Evolutionary conservation across 805 yeast species (phyloP).

Genomic region (Zygotorulaspora sp.): DNA sequence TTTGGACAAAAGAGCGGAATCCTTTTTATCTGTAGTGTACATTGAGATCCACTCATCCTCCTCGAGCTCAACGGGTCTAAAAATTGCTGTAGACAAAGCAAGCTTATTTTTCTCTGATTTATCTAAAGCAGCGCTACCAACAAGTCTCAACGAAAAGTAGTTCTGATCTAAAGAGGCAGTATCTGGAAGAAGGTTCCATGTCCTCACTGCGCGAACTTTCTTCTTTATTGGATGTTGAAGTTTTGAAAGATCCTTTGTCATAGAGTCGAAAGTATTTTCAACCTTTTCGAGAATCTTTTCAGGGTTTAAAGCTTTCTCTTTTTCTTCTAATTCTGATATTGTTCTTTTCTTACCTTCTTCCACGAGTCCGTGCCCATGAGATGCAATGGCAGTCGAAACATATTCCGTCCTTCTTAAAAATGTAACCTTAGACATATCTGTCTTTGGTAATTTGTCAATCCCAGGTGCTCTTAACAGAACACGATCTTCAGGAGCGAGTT

Average conservation of each 20-base stretch:
- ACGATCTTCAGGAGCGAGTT: constrained; percentile 73
- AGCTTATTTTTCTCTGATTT: constrained; percentile 33
- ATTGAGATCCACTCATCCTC: constrained; percentile 75
- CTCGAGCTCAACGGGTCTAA: constrained; percentile 66
- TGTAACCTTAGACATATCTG: constrained; percentile 47
- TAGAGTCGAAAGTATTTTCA: constrained; percentile 71
- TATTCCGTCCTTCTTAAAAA: constrained; percentile 94
- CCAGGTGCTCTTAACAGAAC: constrained; percentile 77
- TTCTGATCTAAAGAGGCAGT: constrained; percentile 83
- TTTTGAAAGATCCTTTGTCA: constrained; percentile 42
- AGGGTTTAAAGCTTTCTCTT: constrained; percentile 25
- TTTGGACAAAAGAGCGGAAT: constrained; percentile 38
- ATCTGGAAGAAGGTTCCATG: constrained; percentile 86
- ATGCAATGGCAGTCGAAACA: constrained; percentile 53
- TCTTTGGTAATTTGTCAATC: constrained; percentile 34
- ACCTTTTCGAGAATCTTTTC: constrained; percentile 40
- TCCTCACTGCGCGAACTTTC: constrained; percentile 63
- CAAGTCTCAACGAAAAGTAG: constrained; percentile 59
- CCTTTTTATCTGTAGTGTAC: constrained; percentile 47
- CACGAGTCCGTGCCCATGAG: constrained; percentile 34
- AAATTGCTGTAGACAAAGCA: constrained; percentile 54
- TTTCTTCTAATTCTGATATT: constrained; percentile 22
- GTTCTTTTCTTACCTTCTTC: constrained; percentile 31
- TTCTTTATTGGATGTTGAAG: constrained; percentile 78
- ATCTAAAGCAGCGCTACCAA: constrained; percentile 46